Base-by-base conservation (phyloP, 2,329 filamentous ascomycete species). In the Fusarium metavorans region DNA sequence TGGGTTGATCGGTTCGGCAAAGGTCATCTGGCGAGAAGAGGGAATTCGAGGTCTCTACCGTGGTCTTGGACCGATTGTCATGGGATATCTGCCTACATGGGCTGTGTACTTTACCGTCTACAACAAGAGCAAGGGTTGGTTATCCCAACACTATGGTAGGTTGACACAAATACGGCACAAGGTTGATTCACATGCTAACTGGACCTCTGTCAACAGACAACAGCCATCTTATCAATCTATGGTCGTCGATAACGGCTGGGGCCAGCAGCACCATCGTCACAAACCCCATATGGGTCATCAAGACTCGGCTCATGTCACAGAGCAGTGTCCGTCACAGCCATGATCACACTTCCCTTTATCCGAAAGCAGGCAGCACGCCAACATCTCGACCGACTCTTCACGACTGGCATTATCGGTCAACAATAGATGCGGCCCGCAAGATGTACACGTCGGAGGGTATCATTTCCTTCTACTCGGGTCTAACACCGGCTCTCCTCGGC, bases 271-370 rank as follows among this genome's bases (percentile, higher is more conserved):
- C 97, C 5, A 89, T 98, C 73, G 93, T 93, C 72, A 99, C 97
- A 27, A 99, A 98, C 83, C 97, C 97, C 1, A 99, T 99, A 71
- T 99, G 97, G 97, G 97, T 99, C 41, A 98, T 99, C 86, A 99
- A 99, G 85, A 99, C 97, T 58, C 90, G 97, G 76, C 90, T 99
- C 77, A 98, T 98, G 97, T 98, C 97, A 41, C 97, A 98, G 85
- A 93, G 92, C 89, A 74, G 87, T 84, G 75, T 83, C 81, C 83
- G 72, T 80, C 82, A 74, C 34, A 64, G 62, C 45, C 76, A 86
- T 84, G 80, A 86, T 80, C 86, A 85, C 84, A 70, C 75, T 78
- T 35, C 72, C 57, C 66, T 70, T 52, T 72, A 86, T 70, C 86
- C 88, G 52, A 87, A 87, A 75, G 83, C 87, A 14, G 80, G 84